These are phyloP conservation scores for Phaeotremella fagi DNA, from an alignment of 768 basidiomycete genomes.

Conservation along the genomic window DNA sequence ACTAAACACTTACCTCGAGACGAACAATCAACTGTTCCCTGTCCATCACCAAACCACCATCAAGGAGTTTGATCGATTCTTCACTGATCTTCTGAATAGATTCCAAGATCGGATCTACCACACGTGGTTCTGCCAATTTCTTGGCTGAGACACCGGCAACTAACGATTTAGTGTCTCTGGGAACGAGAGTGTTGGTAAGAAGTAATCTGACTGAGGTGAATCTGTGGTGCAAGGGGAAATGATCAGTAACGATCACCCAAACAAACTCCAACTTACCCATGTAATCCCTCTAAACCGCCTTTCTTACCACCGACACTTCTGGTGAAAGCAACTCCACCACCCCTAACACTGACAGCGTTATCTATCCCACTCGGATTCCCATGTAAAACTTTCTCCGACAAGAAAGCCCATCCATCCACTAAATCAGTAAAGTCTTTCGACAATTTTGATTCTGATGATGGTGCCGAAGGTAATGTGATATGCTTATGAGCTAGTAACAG, in stretches of 20 bases:
- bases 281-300: constrained; percentile 76
- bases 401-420: constrained; percentile 88
- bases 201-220: constrained; percentile 88
- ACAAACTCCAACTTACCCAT: constrained; percentile 63
- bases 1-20: constrained; percentile 60
- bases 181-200: constrained; percentile 86
- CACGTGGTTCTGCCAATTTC: constrained; percentile 64
- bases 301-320: constrained; percentile 68
- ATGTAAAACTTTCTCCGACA: constrained; percentile 92
- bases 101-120: constrained; percentile 69
- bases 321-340: constrained; percentile 86
- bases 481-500: constrained; percentile 71
- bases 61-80: constrained; percentile 66
- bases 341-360: constrained; percentile 87
- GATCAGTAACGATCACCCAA: background rate
- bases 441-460: constrained; percentile 53
- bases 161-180: constrained; percentile 87
- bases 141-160: constrained; percentile 76
- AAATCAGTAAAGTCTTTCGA: constrained; percentile 63
- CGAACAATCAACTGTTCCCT: constrained; percentile 62
- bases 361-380: constrained; percentile 97
- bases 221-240: no score
- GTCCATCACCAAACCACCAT: constrained; percentile 64
- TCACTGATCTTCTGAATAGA: constrained; percentile 81
- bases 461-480: constrained; percentile 51